Base-by-base conservation (phyloP, 495 filamentous ascomycete genomes). In the Aspergillus heteromorphus region DNA sequence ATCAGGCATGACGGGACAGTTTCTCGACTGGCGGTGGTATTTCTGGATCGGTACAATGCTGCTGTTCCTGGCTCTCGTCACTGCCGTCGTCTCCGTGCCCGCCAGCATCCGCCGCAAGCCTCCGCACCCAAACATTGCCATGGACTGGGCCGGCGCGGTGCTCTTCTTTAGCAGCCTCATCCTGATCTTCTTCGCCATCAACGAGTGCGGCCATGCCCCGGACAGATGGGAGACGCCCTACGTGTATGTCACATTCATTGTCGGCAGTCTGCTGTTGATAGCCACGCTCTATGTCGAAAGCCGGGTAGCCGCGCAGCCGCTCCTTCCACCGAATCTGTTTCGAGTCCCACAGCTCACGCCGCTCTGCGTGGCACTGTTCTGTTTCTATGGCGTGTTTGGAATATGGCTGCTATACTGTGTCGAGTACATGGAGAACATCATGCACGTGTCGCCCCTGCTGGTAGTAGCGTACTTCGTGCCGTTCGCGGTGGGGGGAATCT, bases 381-480 rank as follows among this genome's bases (percentile, higher is more conserved):
- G 29, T 30, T 30, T 30, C 29, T 30, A 30, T 10, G 29, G 29
- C 10, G 29, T 30, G 29, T 30, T 30, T 30, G 29, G 29, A 30
- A 30, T 30, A 5, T 30, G 29, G 29, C 29, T 30, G 29, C 10
- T 30, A 10, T 30, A 30, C 9, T 45, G 8, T 2, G 41, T 45
- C 19, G 21, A 84, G 59, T 83, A 83, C 58, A 89, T 95, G 70
- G 90, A 69, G 63, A 57, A 76, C 70, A 79, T 87, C 21, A 85
- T 95, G 75, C 72, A 78, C 16, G 81, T 75, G 1, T 70, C 75
- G 1, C 85, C 90, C 0, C 70, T 96, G 2, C 82, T 84, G 54
- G 81, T 88, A 1, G 87, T 87, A 1, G 87, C 86, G 6, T 96
- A 88, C 87, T 89, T 85, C 53, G 73, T 77, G 0, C 91, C 91